These are phyloP conservation scores for Pogostemon cablin DNA, from an alignment of 257 asterid species.

Conservation along the genomic window DNA sequence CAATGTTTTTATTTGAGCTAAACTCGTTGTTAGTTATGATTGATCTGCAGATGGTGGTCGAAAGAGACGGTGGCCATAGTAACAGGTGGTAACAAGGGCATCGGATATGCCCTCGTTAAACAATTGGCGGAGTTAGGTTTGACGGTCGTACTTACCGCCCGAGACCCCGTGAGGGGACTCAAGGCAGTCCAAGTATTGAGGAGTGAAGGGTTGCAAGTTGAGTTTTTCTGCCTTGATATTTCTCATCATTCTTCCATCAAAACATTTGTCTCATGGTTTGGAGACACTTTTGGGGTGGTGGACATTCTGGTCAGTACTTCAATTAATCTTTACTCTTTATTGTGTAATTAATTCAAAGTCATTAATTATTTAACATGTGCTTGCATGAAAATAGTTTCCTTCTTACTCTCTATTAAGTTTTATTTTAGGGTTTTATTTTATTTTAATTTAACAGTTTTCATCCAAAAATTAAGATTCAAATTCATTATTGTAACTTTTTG, in stretches of 20 bases:
- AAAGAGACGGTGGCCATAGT: constrained; percentile 73
- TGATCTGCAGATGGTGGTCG: constrained; percentile 74
- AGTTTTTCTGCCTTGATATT: constrained; percentile 65
- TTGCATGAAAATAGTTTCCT: no score
- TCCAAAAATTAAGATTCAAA: no score
- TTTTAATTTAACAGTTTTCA: no score
- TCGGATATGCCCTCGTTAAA: constrained; percentile 63
- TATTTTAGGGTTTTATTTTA: no score
- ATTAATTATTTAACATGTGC: no score
- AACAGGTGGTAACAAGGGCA: constrained; percentile 81
- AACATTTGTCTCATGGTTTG: constrained; percentile 57
- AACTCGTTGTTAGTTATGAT: background rate
- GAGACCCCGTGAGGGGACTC: constrained; percentile 55
- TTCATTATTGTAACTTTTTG: no score
- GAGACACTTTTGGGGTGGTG: constrained; percentile 48
- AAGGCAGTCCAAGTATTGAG: constrained; percentile 51
- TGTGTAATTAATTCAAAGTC: no score
- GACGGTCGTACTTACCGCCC: constrained; percentile 75
- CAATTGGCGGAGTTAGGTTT: constrained; percentile 66
- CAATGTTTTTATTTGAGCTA: no score
- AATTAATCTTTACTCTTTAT: background rate
- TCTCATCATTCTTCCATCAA: constrained; percentile 53
- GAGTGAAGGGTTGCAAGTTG: constrained; percentile 47
- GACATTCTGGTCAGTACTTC: constrained; percentile 66
- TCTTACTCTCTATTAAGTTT: no score